A percentile compares a stretch with the other conserved stretches of the same genome.
Conservation (phyloP, 345 rosid species). For the Hirschfeldia incana region DNA sequence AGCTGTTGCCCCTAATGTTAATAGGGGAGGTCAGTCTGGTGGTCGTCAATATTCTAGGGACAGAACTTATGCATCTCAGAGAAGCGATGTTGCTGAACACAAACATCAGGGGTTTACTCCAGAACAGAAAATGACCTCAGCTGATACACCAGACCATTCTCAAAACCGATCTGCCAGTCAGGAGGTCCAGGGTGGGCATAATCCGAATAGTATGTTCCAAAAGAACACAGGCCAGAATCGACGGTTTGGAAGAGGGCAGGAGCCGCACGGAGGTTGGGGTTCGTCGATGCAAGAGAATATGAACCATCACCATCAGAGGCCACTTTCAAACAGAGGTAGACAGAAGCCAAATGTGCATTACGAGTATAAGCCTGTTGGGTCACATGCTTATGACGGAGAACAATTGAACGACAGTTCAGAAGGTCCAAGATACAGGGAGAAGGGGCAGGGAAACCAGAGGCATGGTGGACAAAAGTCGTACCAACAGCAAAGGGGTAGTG, state of each 20-base stretch:
- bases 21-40: slow-evolving; percentile 36
- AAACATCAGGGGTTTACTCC: slow-evolving; percentile 51
- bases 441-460: slow-evolving; percentile 54
- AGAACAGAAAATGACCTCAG: slow-evolving; percentile 47
- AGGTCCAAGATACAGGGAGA: slow-evolving; percentile 64
- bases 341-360: slow-evolving; percentile 62
- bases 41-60: slow-evolving; percentile 42
- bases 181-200: slow-evolving; percentile 53
- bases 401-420: slow-evolving; percentile 54
- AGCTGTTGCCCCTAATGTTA: too few relatives aligned
- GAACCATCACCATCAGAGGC: slow-evolving; percentile 58
- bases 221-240: slow-evolving; percentile 60
- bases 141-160: slow-evolving; percentile 43
- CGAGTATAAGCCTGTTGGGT: slow-evolving; percentile 83
- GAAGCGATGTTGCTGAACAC: slow-evolving; percentile 44
- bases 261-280: slow-evolving; percentile 70
- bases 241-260: slow-evolving; percentile 57
- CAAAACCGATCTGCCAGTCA: slow-evolving; percentile 42
- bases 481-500: slow-evolving; percentile 52
- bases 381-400: slow-evolving; percentile 42
- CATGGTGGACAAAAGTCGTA: slow-evolving; percentile 56
- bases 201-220: slow-evolving; percentile 45
- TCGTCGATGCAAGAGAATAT: slow-evolving; percentile 55
- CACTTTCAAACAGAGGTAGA: slow-evolving; percentile 56
- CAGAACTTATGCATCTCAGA: slow-evolving; percentile 46